These are phyloP conservation scores for Brassica juncea DNA, from an alignment of 345 rosid genomes.

Conservation along the genomic window DNA sequence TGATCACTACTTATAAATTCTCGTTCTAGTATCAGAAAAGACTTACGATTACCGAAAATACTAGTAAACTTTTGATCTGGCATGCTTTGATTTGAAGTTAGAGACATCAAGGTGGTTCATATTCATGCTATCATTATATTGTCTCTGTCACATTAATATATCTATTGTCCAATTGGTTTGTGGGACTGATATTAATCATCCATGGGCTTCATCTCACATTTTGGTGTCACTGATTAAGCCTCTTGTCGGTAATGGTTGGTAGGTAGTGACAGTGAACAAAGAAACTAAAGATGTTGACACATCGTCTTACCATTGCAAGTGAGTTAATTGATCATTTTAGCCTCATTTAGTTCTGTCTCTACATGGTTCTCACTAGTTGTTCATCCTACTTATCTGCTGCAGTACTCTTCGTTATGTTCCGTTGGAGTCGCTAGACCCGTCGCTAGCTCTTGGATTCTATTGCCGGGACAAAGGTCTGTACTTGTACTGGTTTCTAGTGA, in stretches of 20 bases:
- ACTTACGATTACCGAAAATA: neutral
- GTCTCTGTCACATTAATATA: neutral
- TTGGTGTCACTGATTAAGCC: conserved; percentile 14
- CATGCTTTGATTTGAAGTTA: neutral
- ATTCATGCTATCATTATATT: neutral
- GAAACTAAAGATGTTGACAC: conserved; percentile 70
- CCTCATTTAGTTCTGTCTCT: neutral
- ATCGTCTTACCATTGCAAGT: conserved; percentile 86
- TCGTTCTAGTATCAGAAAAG: neutral
- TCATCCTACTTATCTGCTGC: conserved; percentile 19
- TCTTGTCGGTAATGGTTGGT: conserved; percentile 9
- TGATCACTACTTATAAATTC: neutral
- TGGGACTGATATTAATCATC: conserved; percentile 20
- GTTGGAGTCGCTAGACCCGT: conserved; percentile 77
- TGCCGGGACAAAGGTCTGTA: conserved; percentile 77
- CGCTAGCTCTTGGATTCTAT: conserved; percentile 88
- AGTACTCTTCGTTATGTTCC: conserved; percentile 65
- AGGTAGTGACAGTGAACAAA: conserved; percentile 61
- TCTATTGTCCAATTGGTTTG: neutral
- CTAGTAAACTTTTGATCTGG: neutral
- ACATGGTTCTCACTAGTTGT: neutral
- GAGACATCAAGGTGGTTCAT: neutral
- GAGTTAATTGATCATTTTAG: conserved; percentile 29
- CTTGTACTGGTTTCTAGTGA: neutral
- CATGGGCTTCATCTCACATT: conserved; percentile 19